Conservation (phyloP, 2,329 filamentous ascomycete genomes). For the Mycosphaerella sp. region DNA sequence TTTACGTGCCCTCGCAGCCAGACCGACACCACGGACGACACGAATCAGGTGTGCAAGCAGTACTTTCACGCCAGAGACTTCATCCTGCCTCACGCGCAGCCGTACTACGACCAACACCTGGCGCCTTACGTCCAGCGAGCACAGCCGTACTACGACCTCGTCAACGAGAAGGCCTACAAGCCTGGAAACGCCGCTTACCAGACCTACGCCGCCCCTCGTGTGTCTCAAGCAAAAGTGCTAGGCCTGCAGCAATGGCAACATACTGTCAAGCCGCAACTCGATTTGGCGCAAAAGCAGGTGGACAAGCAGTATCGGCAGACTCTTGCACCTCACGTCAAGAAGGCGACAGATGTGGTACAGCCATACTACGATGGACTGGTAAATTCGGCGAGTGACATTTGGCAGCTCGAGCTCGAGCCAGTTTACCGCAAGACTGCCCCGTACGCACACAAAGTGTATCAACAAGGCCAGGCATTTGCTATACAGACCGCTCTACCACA, state of each 20-base stretch:
- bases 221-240: constrained; percentile 61
- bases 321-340: constrained; percentile 68
- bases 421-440: constrained; percentile 69
- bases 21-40: constrained; percentile 60
- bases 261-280: constrained; percentile 67
- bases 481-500: constrained; percentile 66
- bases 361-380: constrained; percentile 69
- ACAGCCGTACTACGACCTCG: constrained; percentile 61
- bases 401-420: constrained; percentile 67
- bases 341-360: constrained; percentile 50
- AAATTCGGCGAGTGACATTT: constrained; percentile 60
- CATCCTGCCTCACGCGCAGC: constrained; percentile 68
- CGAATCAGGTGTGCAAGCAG: constrained; percentile 74
- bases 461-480: constrained; percentile 59
- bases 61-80: constrained; percentile 64
- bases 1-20: constrained; percentile 73
- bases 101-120: constrained; percentile 80
- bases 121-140: constrained; percentile 73
- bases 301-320: constrained; percentile 62
- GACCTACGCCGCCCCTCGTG: constrained; percentile 68
- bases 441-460: constrained; percentile 64
- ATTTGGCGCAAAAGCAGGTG: constrained; percentile 56
- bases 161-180: constrained; percentile 57
- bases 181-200: constrained; percentile 59
- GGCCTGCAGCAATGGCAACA: constrained; percentile 70